Conservation (phyloP, 2,329 filamentous ascomycete genomes). For the Blastomyces gilchristii region DNA sequence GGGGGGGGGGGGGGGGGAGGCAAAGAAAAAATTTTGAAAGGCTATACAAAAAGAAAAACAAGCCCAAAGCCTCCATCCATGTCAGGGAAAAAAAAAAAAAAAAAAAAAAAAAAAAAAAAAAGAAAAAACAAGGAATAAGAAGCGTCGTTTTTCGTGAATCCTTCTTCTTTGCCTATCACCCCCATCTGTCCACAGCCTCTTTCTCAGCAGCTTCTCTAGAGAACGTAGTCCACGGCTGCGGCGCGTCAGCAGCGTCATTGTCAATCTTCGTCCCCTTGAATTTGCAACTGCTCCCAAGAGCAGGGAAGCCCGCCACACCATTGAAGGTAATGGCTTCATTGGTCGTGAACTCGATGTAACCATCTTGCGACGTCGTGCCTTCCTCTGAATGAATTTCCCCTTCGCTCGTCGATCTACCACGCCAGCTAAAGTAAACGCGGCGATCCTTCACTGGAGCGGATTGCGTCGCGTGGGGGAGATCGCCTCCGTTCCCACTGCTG, state of each 20-base stretch:
- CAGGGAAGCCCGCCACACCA: slow-evolving; percentile 14
- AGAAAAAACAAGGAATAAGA: background rate
- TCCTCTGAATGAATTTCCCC: slow-evolving; percentile 9
- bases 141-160: background rate
- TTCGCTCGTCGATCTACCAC: slow-evolving; percentile 12
- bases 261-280: slow-evolving; percentile 14
- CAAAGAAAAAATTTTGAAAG: background rate
- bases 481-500: background rate
- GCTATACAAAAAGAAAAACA: background rate
- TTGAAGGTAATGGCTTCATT: slow-evolving; percentile 11
- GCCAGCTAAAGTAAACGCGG: slow-evolving; percentile 15
- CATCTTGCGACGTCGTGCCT: slow-evolving; percentile 6
- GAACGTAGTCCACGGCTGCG: slow-evolving; percentile 12
- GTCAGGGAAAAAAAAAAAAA: too few species aligned
- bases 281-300: slow-evolving; percentile 9
- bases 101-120: background rate
- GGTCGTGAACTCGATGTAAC: slow-evolving; percentile 14
- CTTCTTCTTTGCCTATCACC: background rate
- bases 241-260: slow-evolving; percentile 4
- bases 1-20: too few species aligned
- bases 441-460: background rate
- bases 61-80: background rate
- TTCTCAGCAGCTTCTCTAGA: slow-evolving; percentile 7
- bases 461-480: background rate
- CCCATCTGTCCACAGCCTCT: slow-evolving; percentile 8